phyloP scores from a whole-genome alignment of 202 grass and related monocot genomes.

The Musa balbisiana region DNA sequence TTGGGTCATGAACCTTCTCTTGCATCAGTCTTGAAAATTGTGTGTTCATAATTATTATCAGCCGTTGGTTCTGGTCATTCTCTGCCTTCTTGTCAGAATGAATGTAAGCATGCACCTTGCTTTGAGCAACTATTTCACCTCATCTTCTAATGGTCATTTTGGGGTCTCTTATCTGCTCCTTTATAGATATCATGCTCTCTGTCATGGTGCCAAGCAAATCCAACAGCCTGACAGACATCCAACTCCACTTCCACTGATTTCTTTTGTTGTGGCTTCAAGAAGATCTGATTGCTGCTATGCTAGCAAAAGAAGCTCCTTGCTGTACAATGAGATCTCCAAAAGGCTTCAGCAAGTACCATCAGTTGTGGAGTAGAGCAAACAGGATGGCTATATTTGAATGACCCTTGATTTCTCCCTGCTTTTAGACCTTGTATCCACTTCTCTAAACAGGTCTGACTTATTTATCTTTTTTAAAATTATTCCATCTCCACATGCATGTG shows the following conservation, averaged over 20 bases:
- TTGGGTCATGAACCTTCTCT: background rate
- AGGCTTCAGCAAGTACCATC: too few species aligned
- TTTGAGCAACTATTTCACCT: background rate
- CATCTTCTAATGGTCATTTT: slow-evolving; percentile 32
- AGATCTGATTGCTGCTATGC: slow-evolving; percentile 18
- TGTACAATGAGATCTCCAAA: slow-evolving; percentile 1
- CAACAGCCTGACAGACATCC: slow-evolving; percentile 47
- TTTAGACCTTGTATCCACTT: background rate
- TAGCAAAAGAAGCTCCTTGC: slow-evolving; percentile 30
- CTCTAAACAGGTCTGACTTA: background rate
- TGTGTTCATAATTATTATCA: too few species aligned
- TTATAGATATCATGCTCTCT: slow-evolving; percentile 32
- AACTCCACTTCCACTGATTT: slow-evolving; percentile 42
- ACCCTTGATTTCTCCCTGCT: background rate
- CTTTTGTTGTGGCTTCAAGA: background rate
- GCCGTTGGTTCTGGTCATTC: slow-evolving; percentile 1
- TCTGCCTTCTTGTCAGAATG: slow-evolving; percentile 34
- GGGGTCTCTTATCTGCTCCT: slow-evolving; percentile 30
- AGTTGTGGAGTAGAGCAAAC: background rate
- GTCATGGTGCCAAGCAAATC: slow-evolving; percentile 42
- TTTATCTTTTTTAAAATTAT: background rate
- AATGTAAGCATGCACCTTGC: slow-evolving; percentile 23
- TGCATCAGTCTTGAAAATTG: too few species aligned
- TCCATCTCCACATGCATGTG: background rate
- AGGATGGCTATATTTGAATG: background rate